phyloP scores from a whole-genome alignment of 2,329 filamentous ascomycete species.

The Trichoderma afroharzianum region DNA sequence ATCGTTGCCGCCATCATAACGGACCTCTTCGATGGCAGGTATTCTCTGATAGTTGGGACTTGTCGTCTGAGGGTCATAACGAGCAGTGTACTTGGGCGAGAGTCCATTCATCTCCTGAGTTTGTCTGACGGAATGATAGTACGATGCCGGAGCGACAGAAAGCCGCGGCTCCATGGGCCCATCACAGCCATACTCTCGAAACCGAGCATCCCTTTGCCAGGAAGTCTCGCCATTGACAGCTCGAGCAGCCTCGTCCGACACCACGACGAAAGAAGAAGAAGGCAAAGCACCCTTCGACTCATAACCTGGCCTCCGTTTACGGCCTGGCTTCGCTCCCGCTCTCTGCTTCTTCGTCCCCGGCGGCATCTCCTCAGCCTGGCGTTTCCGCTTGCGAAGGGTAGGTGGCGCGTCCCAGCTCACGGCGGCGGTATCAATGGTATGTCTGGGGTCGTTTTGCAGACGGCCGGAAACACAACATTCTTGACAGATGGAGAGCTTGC shows the following conservation, averaged over 20 bases:
- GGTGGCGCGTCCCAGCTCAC: slow-evolving; percentile 21
- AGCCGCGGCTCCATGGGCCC: neutral
- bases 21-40: too few relatives aligned
- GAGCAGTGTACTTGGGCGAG: neutral
- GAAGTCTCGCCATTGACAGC: neutral
- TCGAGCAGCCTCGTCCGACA: neutral
- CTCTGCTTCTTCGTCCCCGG: neutral
- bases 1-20: neutral
- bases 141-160: neutral
- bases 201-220: neutral
- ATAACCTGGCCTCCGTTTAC: neutral
- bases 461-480: slow-evolving; percentile 20
- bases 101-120: neutral
- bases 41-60: neutral
- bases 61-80: neutral
- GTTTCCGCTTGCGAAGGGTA: neutral
- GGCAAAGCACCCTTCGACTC: neutral
- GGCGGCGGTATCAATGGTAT: slow-evolving; percentile 21
- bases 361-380: neutral
- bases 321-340: neutral
- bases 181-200: neutral
- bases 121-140: neutral
- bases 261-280: neutral
- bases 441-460: slow-evolving; percentile 20
- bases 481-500: slow-evolving; percentile 26